Base-by-base conservation (phyloP, 2,329 filamentous ascomycete species). In the Penicillium concentricum region DNA sequence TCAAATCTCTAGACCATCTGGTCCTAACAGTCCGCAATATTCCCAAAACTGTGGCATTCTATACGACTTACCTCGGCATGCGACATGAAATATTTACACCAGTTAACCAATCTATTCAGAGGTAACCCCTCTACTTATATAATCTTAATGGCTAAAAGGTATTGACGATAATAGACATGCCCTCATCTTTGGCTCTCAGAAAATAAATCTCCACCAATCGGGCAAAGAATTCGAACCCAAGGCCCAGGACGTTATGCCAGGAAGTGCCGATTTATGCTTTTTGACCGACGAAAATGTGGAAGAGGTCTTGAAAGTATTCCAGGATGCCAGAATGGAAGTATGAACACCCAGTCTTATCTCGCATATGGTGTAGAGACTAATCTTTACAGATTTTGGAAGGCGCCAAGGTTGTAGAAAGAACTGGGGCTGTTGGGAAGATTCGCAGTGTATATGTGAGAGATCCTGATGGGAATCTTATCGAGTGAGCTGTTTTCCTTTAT, bases 151-250 rank as follows among this genome's bases (percentile, higher is more conserved):
- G 3, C 13, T 1, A 37, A 22, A 41, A 37, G 38, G 1, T 0
- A 20, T 20, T 56, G 42, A 67, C 44, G 66, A 65, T 34, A 13
- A 68, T 65, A 79, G 84, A 13, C 78, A 82, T 56, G 82, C 83
- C 0, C 75, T 87, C 16, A 71, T 77, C 5, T 87, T 87, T 61
- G 85, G 84, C 34, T 65, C 61, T 1, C 82, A 85, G 59, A 87
- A 87, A 69, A 82, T 87, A 56, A 87, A 87, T 58, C 76, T 87
- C 2, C 84, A 87, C 64, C 76, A 83, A 60, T 72, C 74, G 12
- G 84, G 83, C 7, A 78, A 77, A 15, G 84, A 87, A 57, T 86
- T 86, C 61, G 82, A 84, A 57, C 84, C 84, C 3, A 86, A 85
- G 65, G 84, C 84, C 0, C 66, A 67, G 4, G 76, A 71, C 12